A percentile compares a stretch with the other conserved stretches of the same genome.
Conservation (phyloP, 2,329 filamentous ascomycete species). For the Pseudogymnoascus sp. region DNA sequence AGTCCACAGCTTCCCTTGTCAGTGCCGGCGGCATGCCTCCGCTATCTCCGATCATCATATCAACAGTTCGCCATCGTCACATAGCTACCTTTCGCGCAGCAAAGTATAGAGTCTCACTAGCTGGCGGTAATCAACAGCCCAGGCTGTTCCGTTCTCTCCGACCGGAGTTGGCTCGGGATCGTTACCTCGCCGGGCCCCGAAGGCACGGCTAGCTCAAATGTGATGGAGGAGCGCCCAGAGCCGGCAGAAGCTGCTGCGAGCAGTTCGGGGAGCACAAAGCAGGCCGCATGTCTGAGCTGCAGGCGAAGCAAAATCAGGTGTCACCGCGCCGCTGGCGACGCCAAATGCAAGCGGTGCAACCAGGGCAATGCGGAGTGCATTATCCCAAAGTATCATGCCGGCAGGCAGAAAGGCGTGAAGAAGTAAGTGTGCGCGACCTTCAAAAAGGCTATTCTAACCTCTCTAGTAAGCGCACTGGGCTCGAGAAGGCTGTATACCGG, state of each 20-base stretch:
- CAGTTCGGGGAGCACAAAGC: conserved; percentile 16
- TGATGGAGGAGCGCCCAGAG: neutral
- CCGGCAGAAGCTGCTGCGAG: neutral
- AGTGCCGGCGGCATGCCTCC: neutral
- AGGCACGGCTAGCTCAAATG: neutral
- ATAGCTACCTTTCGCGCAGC: too few relatives aligned
- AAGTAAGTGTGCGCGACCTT: conserved; percentile 44
- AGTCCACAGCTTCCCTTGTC: neutral
- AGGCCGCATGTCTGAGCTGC: conserved; percentile 55
- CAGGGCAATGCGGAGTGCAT: conserved; percentile 53
- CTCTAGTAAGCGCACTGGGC: conserved; percentile 59
- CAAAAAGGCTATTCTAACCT: conserved; percentile 10
- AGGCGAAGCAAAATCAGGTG: conserved; percentile 62
- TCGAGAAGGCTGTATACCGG: conserved; percentile 67
- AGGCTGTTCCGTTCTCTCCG: neutral
- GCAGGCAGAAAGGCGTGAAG: conserved; percentile 67
- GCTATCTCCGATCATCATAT: neutral
- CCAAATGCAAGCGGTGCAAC: conserved; percentile 53
- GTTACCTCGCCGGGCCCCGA: neutral
- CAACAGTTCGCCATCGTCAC: neutral
- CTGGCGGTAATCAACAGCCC: neutral
- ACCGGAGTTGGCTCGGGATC: neutral
- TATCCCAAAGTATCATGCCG: conserved; percentile 64
- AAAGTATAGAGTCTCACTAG: neutral
- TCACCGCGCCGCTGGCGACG: conserved; percentile 44